Evolutionary conservation across 305 asterid genomes (phyloP).

Genomic region (Lippia alba): DNA sequence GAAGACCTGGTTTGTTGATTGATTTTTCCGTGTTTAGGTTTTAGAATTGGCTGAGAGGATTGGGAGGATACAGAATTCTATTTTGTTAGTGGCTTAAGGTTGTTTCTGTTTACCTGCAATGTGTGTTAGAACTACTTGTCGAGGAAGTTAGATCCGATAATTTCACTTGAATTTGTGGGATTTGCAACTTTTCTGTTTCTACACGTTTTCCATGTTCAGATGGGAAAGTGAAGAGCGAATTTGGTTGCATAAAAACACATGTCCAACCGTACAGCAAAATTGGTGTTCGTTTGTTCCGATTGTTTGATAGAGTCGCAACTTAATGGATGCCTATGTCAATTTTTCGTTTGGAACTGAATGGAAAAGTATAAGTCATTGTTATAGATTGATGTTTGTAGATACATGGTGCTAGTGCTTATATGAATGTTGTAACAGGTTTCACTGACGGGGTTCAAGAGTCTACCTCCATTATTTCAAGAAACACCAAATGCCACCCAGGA

Average conservation of each 20-base stretch:
- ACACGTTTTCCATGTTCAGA: not conserved
- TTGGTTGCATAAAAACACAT: not conserved
- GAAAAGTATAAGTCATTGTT: not conserved
- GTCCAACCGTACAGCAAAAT: not conserved
- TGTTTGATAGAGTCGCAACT: not conserved
- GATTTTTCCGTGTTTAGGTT: not conserved
- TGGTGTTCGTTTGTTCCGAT: not conserved
- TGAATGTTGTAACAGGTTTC: constrained; percentile 52
- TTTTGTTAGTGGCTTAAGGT: not conserved
- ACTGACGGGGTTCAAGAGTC: constrained; percentile 62
- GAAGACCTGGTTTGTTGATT: not conserved
- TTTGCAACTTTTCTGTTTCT: not conserved
- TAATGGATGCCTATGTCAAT: not conserved
- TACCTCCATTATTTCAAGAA: constrained; percentile 70
- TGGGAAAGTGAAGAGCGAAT: constrained; percentile 1
- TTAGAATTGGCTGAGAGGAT: not conserved
- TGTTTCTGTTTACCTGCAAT: not conserved
- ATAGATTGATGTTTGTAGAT: constrained; percentile 18
- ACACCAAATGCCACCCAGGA: constrained; percentile 62
- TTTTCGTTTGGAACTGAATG: not conserved
- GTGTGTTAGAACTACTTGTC: not conserved
- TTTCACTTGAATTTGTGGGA: not conserved
- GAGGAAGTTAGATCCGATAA: constrained; percentile 8
- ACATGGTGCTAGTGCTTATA: constrained; percentile 4
- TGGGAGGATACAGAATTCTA: not conserved